These are phyloP conservation scores for Paramyrothecium roridum DNA, from an alignment of 2,329 filamentous ascomycete genomes.

Conservation along the genomic window DNA sequence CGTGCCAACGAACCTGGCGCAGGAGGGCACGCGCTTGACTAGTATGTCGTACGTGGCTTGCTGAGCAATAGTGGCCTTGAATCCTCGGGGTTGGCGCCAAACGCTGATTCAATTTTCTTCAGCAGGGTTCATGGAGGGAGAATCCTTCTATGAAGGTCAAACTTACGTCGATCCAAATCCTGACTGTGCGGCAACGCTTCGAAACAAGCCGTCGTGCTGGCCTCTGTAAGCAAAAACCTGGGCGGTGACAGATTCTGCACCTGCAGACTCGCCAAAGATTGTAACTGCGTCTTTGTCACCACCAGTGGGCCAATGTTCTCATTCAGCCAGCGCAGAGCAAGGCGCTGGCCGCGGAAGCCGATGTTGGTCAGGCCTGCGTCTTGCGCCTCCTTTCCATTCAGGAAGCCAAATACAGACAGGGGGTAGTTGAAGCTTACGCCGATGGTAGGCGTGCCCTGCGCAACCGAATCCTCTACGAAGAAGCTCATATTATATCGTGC, in stretches of 20 bases:
- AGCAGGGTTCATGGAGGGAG: not conserved
- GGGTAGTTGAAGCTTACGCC: constrained; percentile 2
- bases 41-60: constrained; percentile 19
- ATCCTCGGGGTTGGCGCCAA: constrained; percentile 15
- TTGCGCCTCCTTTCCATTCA: constrained; percentile 33
- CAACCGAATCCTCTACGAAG: not conserved
- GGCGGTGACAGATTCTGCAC: constrained; percentile 37
- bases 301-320: constrained; percentile 30
- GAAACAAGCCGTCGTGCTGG: constrained; percentile 46
- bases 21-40: constrained; percentile 12
- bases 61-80: constrained; percentile 17
- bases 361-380: constrained; percentile 34
- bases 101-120: constrained; percentile 1
- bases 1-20: constrained; percentile 11
- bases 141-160: not conserved
- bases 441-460: constrained; percentile 2
- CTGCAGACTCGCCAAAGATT: constrained; percentile 34
- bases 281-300: constrained; percentile 17
- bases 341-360: constrained; percentile 26
- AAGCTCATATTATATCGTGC: not conserved
- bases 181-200: constrained; percentile 43
- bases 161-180: constrained; percentile 24
- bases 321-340: constrained; percentile 32
- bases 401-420: constrained; percentile 42
- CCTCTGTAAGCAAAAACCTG: constrained; percentile 43